Evolutionary conservation across 345 rosid genomes (phyloP).

Genomic region (Capsella bursapastoris): DNA sequence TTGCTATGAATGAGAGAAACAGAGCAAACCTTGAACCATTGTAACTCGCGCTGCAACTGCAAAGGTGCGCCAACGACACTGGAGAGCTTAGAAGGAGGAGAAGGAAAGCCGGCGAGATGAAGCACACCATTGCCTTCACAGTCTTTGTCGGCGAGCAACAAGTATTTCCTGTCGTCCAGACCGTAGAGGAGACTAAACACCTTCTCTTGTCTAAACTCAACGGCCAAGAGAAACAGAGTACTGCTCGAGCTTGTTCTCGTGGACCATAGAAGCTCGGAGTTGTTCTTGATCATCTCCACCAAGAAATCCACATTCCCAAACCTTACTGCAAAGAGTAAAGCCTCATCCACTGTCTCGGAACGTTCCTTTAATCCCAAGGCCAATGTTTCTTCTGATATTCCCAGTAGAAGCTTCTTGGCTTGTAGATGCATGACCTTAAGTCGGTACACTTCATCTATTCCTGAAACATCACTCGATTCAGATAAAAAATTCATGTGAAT

Average conservation of each 20-base stretch:
- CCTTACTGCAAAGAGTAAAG: slow-evolving; percentile 40
- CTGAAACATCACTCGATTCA: slow-evolving; percentile 22
- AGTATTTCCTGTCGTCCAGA: slow-evolving; percentile 27
- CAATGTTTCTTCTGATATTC: slow-evolving; percentile 38
- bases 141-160: slow-evolving; percentile 38
- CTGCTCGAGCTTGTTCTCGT: slow-evolving; percentile 33
- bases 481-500: neutral
- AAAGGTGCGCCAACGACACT: slow-evolving; percentile 33
- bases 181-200: slow-evolving; percentile 42
- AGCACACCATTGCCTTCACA: slow-evolving; percentile 30
- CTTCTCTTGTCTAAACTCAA: slow-evolving; percentile 43
- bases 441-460: slow-evolving; percentile 35
- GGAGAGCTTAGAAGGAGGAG: slow-evolving; percentile 34
- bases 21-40: slow-evolving; percentile 47
- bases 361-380: slow-evolving; percentile 35
- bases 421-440: slow-evolving; percentile 41
- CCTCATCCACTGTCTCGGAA: slow-evolving; percentile 35
- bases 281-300: slow-evolving; percentile 40
- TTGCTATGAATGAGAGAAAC: neutral
- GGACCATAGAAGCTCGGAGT: slow-evolving; percentile 42
- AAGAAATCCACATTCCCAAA: slow-evolving; percentile 41
- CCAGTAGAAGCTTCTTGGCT: slow-evolving; percentile 36
- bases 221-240: slow-evolving; percentile 44
- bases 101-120: slow-evolving; percentile 42
- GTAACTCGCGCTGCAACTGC: slow-evolving; percentile 47